phyloP scores from a whole-genome alignment of 1,284 basidiomycete genomes.

The Mycosarcoma maydis region DNA sequence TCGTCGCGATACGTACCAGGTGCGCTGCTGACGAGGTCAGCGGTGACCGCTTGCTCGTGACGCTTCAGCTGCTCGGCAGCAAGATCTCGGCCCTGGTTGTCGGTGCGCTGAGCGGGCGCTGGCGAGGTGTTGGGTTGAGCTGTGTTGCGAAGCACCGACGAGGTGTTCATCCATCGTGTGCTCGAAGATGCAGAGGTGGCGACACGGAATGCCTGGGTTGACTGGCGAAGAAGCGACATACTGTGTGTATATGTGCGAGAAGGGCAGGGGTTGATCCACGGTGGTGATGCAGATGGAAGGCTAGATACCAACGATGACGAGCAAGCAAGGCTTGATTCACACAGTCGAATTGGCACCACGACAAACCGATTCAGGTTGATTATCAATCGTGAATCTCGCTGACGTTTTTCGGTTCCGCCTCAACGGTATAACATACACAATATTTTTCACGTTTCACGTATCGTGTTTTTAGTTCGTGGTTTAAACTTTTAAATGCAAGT shows the following conservation, averaged over 20 bases:
- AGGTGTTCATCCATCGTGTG: conserved; percentile 42
- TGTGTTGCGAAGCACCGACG: conserved; percentile 32
- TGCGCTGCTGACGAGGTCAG: conserved; percentile 56
- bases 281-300: background rate
- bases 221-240: conserved; percentile 38
- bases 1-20: conserved; percentile 59
- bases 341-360: conserved; percentile 12
- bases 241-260: conserved; percentile 3
- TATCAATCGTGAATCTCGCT: conserved; percentile 7
- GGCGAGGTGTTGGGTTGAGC: conserved; percentile 34
- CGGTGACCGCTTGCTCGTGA: conserved; percentile 40
- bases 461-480: too few species aligned
- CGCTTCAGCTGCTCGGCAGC: conserved; percentile 54
- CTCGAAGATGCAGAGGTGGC: conserved; percentile 29
- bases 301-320: background rate
- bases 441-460: too few species aligned
- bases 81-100: conserved; percentile 45
- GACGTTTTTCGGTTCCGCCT: conserved; percentile 25
- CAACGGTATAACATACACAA: conserved; percentile 19
- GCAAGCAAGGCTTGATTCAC: background rate
- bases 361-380: conserved; percentile 18
- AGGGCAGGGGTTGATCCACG: background rate
- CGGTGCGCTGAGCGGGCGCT: conserved; percentile 28
- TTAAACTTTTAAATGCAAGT: too few species aligned
- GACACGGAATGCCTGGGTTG: conserved; percentile 42